Percentiles rank a stretch among this genome's conserved stretches.
Conservation (phyloP, 208 protist genomes). For the Leishmania major region DNA sequence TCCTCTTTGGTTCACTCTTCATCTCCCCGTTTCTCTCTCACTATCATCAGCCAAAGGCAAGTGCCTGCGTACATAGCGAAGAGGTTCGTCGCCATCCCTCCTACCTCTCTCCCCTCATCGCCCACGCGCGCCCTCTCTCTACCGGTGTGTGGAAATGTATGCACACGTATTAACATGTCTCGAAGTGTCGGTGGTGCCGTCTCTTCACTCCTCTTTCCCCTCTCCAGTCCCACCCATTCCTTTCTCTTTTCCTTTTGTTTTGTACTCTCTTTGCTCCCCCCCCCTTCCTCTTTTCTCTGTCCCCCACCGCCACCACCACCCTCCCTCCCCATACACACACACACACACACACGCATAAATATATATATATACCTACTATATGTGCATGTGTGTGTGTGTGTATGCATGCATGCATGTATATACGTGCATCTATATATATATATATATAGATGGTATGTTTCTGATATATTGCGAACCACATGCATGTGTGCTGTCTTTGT, state of each 20-base stretch:
- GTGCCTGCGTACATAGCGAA: background rate
- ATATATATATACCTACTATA: background rate
- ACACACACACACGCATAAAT: background rate
- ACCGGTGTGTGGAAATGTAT: background rate
- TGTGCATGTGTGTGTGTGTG: background rate
- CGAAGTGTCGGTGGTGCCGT: background rate
- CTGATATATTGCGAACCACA: background rate
- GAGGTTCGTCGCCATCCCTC: background rate
- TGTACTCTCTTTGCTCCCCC: background rate
- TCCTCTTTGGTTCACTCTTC: background rate
- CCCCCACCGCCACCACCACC: background rate
- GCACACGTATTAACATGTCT: background rate
- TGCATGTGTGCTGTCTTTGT: background rate
- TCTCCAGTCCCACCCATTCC: background rate
- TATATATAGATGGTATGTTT: background rate
- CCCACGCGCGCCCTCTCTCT: background rate
- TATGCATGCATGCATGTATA: too few species aligned
- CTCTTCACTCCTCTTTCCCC: background rate
- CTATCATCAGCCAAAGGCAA: background rate
- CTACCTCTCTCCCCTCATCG: background rate
- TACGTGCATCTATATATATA: background rate
- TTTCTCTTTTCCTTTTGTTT: background rate
- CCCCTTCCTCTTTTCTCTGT: background rate
- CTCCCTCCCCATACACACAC: background rate
- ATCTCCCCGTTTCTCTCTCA: background rate